Evolutionary conservation across 192 early-diverging fungal species (phyloP).

Genomic region (Coemansia guatemalensis): DNA sequence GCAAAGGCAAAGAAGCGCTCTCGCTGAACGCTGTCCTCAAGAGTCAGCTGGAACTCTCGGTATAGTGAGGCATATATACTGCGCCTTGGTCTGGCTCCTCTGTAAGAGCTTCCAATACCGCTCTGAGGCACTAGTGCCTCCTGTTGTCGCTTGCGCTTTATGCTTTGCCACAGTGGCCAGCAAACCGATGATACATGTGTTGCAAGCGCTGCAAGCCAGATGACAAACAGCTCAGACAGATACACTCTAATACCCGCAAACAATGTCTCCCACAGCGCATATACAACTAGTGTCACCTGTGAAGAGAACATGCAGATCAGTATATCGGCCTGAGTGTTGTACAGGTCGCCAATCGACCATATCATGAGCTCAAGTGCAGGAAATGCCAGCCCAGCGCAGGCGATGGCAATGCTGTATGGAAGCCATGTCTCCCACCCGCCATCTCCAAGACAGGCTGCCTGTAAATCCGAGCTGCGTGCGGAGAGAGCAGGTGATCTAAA

Average conservation of each 20-base stretch:
- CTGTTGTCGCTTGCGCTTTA: conserved; percentile 3
- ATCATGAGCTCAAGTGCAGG: conserved; percentile 21
- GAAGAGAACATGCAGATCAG: conserved; percentile 24
- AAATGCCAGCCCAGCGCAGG: conserved; percentile 15
- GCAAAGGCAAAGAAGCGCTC: conserved; percentile 28
- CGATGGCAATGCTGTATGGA: conserved; percentile 26
- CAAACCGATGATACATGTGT: conserved; percentile 29
- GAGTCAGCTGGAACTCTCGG: conserved; percentile 21
- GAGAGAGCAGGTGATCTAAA: conserved; percentile 1
- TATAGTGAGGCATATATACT: conserved; percentile 31
- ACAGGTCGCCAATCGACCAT: conserved; percentile 23
- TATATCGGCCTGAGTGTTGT: conserved; percentile 21
- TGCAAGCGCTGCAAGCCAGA: conserved; percentile 26
- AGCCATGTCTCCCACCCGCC: conserved; percentile 39
- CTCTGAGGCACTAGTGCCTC: conserved; percentile 7
- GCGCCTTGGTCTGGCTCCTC: conserved; percentile 22
- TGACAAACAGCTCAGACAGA: conserved; percentile 27
- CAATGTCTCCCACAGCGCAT: conserved; percentile 29
- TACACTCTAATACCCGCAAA: conserved; percentile 11
- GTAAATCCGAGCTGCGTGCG: not conserved
- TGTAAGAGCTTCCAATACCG: conserved; percentile 22
- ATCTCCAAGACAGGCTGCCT: conserved; percentile 15
- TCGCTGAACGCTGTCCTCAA: conserved; percentile 20
- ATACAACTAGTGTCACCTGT: conserved; percentile 24
- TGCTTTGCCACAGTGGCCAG: conserved; percentile 24